These are phyloP conservation scores for Biscogniauxia marginata DNA, from an alignment of 2,329 filamentous ascomycete genomes.

Conservation along the genomic window DNA sequence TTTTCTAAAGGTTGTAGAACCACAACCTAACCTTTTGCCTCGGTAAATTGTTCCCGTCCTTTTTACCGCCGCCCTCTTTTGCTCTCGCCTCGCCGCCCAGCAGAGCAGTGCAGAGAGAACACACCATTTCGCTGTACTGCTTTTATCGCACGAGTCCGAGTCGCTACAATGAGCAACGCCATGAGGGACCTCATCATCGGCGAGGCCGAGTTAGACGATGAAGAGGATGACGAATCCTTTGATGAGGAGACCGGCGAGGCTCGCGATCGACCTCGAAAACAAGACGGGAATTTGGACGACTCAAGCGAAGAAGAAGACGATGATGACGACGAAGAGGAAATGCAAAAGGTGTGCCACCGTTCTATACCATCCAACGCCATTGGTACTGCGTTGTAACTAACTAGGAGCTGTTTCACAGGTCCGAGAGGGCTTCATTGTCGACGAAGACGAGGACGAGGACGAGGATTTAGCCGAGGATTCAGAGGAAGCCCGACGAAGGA, in stretches of 20 bases:
- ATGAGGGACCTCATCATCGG: slow-evolving; percentile 79
- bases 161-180: slow-evolving; percentile 55
- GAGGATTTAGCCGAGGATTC: slow-evolving; percentile 63
- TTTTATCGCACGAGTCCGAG: slow-evolving; percentile 2
- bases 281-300: slow-evolving; percentile 62
- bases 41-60: not conserved
- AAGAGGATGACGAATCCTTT: slow-evolving; percentile 81
- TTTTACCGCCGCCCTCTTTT: not conserved
- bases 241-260: slow-evolving; percentile 71
- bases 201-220: slow-evolving; percentile 81
- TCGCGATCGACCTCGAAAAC: slow-evolving; percentile 42
- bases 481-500: slow-evolving; percentile 60
- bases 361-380: not conserved
- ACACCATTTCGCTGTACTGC: not conserved
- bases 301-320: slow-evolving; percentile 92
- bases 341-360: slow-evolving; percentile 56
- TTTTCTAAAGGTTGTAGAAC: not conserved
- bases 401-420: slow-evolving; percentile 52
- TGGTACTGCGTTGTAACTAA: slow-evolving; percentile 7
- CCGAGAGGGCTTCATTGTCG: slow-evolving; percentile 92
- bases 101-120: slow-evolving; percentile 1
- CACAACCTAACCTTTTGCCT: not conserved
- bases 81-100: not conserved
- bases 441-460: slow-evolving; percentile 81
- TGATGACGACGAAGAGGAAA: slow-evolving; percentile 86